These are phyloP conservation scores for Camellia granthamiana DNA, from an alignment of 148 eudicot genomes.

Conservation along the genomic window DNA sequence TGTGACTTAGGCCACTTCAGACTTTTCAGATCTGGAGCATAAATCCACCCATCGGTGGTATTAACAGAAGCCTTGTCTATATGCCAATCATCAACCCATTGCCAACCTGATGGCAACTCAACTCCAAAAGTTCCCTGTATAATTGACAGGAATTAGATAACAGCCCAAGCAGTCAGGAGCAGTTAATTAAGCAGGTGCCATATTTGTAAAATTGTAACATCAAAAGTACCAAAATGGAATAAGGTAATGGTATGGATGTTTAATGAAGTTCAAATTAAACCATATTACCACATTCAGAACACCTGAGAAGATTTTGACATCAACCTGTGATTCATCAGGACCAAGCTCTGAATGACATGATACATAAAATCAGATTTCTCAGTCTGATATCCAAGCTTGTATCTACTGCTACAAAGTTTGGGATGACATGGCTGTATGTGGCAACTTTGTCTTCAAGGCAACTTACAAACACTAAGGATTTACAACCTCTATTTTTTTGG, in stretches of 20 bases:
- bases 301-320: background rate
- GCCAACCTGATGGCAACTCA: slow-evolving; percentile 63
- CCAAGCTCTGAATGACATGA: background rate
- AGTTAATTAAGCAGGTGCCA: background rate
- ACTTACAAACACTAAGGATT: background rate
- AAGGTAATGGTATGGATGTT: background rate
- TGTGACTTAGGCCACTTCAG: slow-evolving; percentile 73
- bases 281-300: background rate
- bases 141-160: slow-evolving; percentile 20
- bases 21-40: slow-evolving; percentile 68
- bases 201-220: background rate
- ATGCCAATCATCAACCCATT: slow-evolving; percentile 92
- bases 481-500: background rate
- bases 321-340: background rate
- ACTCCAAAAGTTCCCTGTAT: slow-evolving; percentile 49
- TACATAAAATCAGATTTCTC: background rate
- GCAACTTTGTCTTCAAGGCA: background rate
- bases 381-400: background rate
- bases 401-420: background rate
- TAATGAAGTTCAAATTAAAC: background rate
- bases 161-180: slow-evolving; percentile 13
- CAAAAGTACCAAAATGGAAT: background rate
- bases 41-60: slow-evolving; percentile 73
- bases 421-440: background rate
- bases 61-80: slow-evolving; percentile 52